Percentiles rank a stretch among this genome's conserved stretches.
Evolutionary conservation across 2,329 filamentous ascomycete species (phyloP).

Genomic region (Chrysoporthe austroafricana): DNA sequence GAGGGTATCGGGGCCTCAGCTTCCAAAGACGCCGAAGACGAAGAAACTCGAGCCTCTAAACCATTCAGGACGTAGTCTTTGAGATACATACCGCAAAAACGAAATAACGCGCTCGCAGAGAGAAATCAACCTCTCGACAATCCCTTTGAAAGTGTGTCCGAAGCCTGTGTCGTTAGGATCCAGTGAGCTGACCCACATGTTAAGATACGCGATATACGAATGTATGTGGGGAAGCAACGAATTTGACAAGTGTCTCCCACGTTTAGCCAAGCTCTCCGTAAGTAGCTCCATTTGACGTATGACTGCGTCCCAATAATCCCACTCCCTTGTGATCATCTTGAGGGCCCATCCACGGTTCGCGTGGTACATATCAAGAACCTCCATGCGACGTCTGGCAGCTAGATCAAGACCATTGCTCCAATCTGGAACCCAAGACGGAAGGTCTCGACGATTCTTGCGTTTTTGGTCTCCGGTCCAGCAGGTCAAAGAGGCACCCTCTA

Average conservation of each 20-base stretch:
- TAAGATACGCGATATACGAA: not conserved
- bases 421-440: slow-evolving; percentile 23
- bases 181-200: too few species aligned
- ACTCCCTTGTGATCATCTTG: not conserved
- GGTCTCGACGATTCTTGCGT: slow-evolving; percentile 10
- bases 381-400: slow-evolving; percentile 16
- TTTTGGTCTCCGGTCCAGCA: slow-evolving; percentile 21
- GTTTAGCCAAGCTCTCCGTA: not conserved
- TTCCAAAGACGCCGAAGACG: not conserved
- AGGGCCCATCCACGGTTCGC: not conserved
- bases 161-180: too few species aligned
- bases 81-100: not conserved
- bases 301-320: not conserved
- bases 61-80: not conserved
- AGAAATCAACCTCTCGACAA: not conserved
- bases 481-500: not conserved
- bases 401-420: slow-evolving; percentile 13
- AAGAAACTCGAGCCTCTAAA: not conserved
- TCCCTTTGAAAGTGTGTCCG: not conserved
- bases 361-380: not conserved
- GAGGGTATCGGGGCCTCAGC: not conserved
- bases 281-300: not conserved
- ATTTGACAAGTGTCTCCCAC: not conserved
- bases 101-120: not conserved
- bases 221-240: not conserved